Evolutionary conservation across 2,329 filamentous ascomycete genomes (phyloP).

Genomic region (Paracorniculantispora psalliotae): DNA sequence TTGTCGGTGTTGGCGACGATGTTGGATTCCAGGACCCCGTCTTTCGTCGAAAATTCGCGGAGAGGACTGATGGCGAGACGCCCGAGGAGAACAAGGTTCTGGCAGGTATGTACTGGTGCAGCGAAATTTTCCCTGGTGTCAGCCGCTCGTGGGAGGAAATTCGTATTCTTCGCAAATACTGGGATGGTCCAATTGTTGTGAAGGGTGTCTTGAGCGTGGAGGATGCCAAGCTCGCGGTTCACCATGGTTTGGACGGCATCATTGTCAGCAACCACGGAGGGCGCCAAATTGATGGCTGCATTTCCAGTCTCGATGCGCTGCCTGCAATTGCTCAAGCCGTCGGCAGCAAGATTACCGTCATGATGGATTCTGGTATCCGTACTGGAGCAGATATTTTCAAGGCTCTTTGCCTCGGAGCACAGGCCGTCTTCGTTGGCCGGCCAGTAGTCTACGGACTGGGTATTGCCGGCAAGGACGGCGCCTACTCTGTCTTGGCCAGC

Average conservation of each 20-base stretch:
- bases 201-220: constrained; percentile 38
- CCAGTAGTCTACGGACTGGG: constrained; percentile 34
- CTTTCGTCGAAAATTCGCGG: constrained; percentile 53
- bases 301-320: constrained; percentile 50
- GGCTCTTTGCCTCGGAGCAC: constrained; percentile 35
- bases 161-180: constrained; percentile 51
- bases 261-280: constrained; percentile 40
- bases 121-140: constrained; percentile 42
- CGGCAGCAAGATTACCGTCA: constrained; percentile 52
- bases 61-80: constrained; percentile 39
- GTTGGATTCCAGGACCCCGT: constrained; percentile 64
- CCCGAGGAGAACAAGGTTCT: constrained; percentile 43
- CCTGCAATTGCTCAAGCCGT: constrained; percentile 47
- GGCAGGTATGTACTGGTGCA: constrained; percentile 50
- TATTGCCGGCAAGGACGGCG: constrained; percentile 39
- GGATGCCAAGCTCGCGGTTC: constrained; percentile 34
- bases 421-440: constrained; percentile 40
- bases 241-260: constrained; percentile 34
- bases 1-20: constrained; percentile 52
- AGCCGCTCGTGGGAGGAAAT: constrained; percentile 58
- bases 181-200: constrained; percentile 48
- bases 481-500: constrained; percentile 47
- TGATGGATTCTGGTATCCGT: constrained; percentile 42
- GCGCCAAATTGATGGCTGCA: constrained; percentile 35
- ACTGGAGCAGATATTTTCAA: constrained; percentile 38